Conservation (phyloP, 257 asterid species). For the Solanum virginianum region DNA sequence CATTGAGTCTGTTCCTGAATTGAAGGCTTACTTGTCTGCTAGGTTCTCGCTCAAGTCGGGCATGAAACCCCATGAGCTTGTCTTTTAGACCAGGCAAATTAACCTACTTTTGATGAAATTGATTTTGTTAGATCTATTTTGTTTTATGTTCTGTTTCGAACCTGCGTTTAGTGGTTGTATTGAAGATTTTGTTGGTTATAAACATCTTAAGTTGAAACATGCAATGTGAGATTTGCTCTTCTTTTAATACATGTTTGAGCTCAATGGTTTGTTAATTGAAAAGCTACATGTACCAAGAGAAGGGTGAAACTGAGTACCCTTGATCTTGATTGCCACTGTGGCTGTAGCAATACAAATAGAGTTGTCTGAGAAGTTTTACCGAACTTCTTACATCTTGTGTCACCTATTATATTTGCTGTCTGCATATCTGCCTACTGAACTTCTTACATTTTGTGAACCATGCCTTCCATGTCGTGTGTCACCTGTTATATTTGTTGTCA, state of each 20-base stretch:
- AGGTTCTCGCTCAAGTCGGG: conserved; percentile 12
- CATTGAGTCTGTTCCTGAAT: conserved; percentile 4
- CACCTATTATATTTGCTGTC: too few relatives aligned
- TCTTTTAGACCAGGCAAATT: background rate
- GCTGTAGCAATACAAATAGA: conserved; percentile 8
- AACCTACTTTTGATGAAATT: background rate
- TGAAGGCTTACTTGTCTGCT: conserved; percentile 10
- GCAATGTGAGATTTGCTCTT: background rate
- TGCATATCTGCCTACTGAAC: too few relatives aligned
- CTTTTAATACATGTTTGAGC: background rate
- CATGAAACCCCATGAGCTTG: conserved; percentile 18
- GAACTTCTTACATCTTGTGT: too few relatives aligned
- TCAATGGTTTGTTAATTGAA: background rate
- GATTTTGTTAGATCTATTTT: background rate
- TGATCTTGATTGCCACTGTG: conserved; percentile 8
- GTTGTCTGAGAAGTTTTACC: background rate
- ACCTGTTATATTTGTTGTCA: background rate
- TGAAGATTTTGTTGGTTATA: background rate
- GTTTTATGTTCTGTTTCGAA: background rate
- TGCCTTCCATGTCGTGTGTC: background rate
- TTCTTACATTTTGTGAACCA: background rate
- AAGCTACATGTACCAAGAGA: background rate
- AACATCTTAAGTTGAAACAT: background rate
- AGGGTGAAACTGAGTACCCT: background rate
- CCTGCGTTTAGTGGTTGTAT: background rate